A percentile compares a stretch with the other conserved stretches of the same genome.
Conservation (phyloP, 129 eudicot species). For the Pseudognaphalium luteoalbum region DNA sequence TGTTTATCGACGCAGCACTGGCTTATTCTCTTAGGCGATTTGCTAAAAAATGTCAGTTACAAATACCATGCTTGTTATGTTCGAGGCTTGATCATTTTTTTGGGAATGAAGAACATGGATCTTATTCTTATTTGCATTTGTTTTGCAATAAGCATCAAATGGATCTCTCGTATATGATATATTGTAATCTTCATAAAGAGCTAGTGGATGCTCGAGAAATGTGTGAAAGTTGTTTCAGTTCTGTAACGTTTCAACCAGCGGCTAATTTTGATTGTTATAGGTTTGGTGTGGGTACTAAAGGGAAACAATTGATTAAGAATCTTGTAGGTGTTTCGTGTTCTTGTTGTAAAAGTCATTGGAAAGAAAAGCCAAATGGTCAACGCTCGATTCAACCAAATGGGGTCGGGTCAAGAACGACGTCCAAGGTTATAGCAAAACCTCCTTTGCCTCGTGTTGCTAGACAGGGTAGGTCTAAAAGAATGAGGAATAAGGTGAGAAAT, state of each 20-base stretch:
- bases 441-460: slow-evolving; percentile 77
- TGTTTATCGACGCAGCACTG: slow-evolving; percentile 64
- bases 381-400: slow-evolving; percentile 38
- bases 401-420: slow-evolving; percentile 40
- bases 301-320: slow-evolving; percentile 33
- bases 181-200: slow-evolving; percentile 62
- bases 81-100: slow-evolving; percentile 61
- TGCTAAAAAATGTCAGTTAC: slow-evolving; percentile 61
- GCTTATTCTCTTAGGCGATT: slow-evolving; percentile 61
- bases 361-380: slow-evolving; percentile 53
- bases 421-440: slow-evolving; percentile 61
- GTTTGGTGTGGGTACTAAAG: slow-evolving; percentile 18
- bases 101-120: slow-evolving; percentile 48
- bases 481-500: slow-evolving; percentile 46
- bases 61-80: slow-evolving; percentile 72
- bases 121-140: slow-evolving; percentile 42
- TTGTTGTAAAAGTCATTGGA: slow-evolving; percentile 64
- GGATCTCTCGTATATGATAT: slow-evolving; percentile 61
- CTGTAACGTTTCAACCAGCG: slow-evolving; percentile 41
- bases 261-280: slow-evolving; percentile 45
- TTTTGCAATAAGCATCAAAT: slow-evolving; percentile 58
- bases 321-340: slow-evolving; percentile 47
- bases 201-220: slow-evolving; percentile 55
- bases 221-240: slow-evolving; percentile 75
- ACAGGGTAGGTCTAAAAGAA: slow-evolving; percentile 54